These are phyloP conservation scores for Mentha longifolia DNA, from an alignment of 257 asterid species.

Conservation along the genomic window DNA sequence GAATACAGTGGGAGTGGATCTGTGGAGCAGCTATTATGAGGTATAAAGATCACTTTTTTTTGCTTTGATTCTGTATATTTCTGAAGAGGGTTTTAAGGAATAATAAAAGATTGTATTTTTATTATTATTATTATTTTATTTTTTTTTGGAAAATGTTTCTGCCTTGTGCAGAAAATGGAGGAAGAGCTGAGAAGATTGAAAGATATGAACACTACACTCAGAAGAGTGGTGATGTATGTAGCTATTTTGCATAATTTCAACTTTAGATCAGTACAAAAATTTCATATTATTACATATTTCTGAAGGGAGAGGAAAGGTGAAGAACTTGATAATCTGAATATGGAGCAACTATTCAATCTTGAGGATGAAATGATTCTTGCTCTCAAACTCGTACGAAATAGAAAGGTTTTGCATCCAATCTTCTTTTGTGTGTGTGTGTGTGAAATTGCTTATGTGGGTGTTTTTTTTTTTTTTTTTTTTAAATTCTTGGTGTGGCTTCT, in stretches of 20 bases:
- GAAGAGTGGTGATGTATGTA: conserved; percentile 51
- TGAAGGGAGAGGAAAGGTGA: conserved; percentile 23
- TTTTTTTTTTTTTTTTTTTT: no score
- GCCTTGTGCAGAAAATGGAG: conserved; percentile 53
- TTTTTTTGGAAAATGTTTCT: neutral
- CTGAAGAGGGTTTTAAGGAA: conserved; percentile 10
- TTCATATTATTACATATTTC: neutral
- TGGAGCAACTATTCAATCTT: conserved; percentile 30
- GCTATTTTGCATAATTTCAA: neutral
- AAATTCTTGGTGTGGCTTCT: conserved; percentile 8
- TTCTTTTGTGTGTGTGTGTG: neutral
- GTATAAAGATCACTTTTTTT: conserved; percentile 26
- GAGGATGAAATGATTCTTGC: conserved; percentile 13
- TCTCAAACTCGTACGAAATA: neutral
- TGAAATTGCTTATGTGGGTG: no score
- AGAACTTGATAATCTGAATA: conserved; percentile 24
- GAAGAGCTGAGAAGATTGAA: conserved; percentile 49
- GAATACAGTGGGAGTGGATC: conserved; percentile 53
- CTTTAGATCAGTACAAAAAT: neutral
- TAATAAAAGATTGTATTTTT: neutral
- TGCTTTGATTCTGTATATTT: neutral
- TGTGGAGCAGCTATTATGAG: conserved; percentile 65
- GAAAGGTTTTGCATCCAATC: conserved; percentile 31
- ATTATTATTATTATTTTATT: neutral
- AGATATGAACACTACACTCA: conserved; percentile 46